phyloP scores from a whole-genome alignment of 129 eudicot genomes.

The Centella asiatica region DNA sequence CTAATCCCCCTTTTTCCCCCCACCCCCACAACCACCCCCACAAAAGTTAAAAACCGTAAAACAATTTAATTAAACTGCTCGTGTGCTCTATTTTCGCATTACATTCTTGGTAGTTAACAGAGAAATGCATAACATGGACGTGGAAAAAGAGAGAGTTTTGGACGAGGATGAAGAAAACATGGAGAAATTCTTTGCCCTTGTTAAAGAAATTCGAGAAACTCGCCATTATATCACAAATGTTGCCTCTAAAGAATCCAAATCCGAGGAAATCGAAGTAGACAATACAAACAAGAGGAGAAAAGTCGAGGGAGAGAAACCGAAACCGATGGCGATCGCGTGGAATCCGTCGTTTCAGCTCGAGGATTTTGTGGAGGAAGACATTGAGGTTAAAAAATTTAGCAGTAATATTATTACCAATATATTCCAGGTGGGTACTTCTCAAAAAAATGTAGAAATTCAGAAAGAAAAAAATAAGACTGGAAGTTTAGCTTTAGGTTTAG shows the following conservation, averaged over 20 bases:
- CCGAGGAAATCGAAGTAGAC: neutral
- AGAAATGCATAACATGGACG: too few species aligned
- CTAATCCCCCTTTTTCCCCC: too few species aligned
- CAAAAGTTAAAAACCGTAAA: too few species aligned
- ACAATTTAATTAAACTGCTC: too few species aligned
- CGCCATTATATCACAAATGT: neutral
- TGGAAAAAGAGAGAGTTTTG: neutral
- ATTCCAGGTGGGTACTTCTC: neutral
- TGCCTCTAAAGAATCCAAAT: neutral
- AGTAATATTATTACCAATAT: neutral
- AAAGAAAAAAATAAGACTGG: neutral
- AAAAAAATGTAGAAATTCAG: neutral
- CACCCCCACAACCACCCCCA: too few species aligned
- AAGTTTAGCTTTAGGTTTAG: neutral
- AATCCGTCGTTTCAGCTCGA: neutral
- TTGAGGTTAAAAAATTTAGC: too few species aligned
- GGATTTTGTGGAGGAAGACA: neutral
- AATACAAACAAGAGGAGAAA: neutral
- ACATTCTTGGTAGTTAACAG: too few species aligned
- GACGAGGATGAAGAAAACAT: neutral
- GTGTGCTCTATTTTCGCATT: too few species aligned
- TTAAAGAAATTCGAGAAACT: neutral
- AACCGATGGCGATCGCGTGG: neutral
- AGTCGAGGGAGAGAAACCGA: neutral
- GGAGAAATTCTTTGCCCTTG: slow-evolving; percentile 5